Percentiles rank a stretch among this genome's conserved stretches.
phyloP scores from a whole-genome alignment of 768 basidiomycete genomes.

The Termitomyces sp. region DNA sequence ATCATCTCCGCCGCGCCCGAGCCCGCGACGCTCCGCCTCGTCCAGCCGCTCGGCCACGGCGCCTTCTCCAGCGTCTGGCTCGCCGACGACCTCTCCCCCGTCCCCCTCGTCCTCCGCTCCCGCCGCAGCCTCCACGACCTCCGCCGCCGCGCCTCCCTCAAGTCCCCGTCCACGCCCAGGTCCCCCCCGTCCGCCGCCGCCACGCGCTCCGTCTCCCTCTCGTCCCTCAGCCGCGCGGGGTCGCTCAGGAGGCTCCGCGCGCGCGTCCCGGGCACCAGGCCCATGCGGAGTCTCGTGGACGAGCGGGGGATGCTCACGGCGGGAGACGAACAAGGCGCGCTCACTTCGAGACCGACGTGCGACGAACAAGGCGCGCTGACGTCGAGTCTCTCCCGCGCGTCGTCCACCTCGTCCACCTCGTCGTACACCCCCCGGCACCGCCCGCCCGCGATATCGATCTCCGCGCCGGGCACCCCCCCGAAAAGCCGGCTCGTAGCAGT shows the following conservation, averaged over 20 bases:
- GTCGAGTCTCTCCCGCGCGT: conserved; percentile 9
- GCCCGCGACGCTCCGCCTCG: conserved; percentile 36
- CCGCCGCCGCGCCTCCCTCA: conserved; percentile 16
- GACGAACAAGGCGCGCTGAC: not conserved
- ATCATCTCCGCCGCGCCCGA: not conserved
- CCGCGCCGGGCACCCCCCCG: not conserved
- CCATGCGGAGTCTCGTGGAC: conserved; percentile 2
- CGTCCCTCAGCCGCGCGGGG: conserved; percentile 5
- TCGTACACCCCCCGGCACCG: not conserved
- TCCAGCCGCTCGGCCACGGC: conserved; percentile 58
- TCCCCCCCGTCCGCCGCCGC: not conserved
- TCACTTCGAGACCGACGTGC: too few species aligned
- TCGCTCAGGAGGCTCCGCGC: conserved; percentile 8
- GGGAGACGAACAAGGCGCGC: too few species aligned
- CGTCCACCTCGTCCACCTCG: conserved; percentile 9
- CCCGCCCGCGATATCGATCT: conserved; percentile 5
- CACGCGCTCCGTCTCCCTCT: not conserved
- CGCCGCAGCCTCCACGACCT: conserved; percentile 36
- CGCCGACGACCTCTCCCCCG: conserved; percentile 45
- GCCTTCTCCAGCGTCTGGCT: conserved; percentile 77
- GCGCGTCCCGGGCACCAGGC: conserved; percentile 8
- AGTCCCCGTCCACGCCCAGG: conserved; percentile 9
- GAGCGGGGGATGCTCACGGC: not conserved
- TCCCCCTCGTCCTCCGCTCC: conserved; percentile 36
- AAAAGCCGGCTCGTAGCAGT: conserved; percentile 33